Evolutionary conservation across 2,329 filamentous ascomycete genomes (phyloP).

Genomic region (Ambrosiella xylebori): DNA sequence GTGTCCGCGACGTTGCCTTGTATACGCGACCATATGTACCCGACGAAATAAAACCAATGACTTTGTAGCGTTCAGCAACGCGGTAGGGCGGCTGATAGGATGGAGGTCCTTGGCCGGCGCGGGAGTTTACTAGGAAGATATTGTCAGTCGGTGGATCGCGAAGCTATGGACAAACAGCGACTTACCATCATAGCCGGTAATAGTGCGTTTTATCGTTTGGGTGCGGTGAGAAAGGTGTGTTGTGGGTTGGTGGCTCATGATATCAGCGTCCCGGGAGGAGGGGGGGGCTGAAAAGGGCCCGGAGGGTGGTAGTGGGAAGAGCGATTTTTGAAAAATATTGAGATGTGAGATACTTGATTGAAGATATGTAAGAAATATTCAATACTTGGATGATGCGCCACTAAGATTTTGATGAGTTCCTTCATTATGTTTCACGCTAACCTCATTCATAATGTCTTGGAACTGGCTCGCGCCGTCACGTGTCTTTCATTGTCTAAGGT

Average conservation of each 20-base stretch:
- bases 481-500: background rate
- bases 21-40: slow-evolving; percentile 97
- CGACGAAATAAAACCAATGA: slow-evolving; percentile 94
- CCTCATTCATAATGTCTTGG: too few species aligned
- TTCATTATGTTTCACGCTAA: too few species aligned
- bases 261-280: background rate
- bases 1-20: slow-evolving; percentile 65
- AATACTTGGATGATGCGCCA: background rate
- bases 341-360: too few species aligned
- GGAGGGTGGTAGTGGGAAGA: background rate
- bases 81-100: slow-evolving; percentile 63
- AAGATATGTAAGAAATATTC: background rate
- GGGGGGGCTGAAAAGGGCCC: background rate
- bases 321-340: background rate
- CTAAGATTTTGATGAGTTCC: background rate
- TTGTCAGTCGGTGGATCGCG: background rate
- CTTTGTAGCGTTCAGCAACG: slow-evolving; percentile 84
- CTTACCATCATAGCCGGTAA: too few species aligned
- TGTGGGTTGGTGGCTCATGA: background rate
- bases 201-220: background rate
- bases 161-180: too few species aligned
- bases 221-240: background rate
- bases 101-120: slow-evolving; percentile 10
- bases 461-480: background rate
- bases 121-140: background rate